Base-by-base conservation (phyloP, 73 alveolate species). In the Loxodes magnus region DNA sequence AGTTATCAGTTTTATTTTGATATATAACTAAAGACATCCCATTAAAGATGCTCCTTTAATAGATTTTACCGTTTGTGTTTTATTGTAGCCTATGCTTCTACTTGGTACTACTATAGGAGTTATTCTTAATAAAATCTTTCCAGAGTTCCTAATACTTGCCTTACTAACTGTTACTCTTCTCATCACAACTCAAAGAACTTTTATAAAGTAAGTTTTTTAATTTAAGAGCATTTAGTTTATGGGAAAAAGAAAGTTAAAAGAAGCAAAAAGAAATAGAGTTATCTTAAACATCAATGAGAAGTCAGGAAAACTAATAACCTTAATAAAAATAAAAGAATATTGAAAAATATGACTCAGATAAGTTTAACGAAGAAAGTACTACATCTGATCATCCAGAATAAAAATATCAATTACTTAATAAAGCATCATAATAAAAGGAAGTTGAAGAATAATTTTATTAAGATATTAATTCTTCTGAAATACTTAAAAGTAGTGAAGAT, bases 51-150 rank as follows among this genome's bases (percentile, higher is more conserved):
- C 20, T 12, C 43, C 43, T 33, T 1, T 33, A 1, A 12, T 51
- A 12, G 64, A 51, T 22, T 51, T 28, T 51, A 52, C 26, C 22
- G 27, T 51, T 12, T 44, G 26, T 4, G 49, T 29, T 51, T 31
- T 25, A 28, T 51, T 51, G 23, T 25, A 30, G 9, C 50, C 64
- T 24, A 6, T 23, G 26, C 31, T 51, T 28, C 25, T 55, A 25
- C 39, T 30, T 36, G 68, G 68, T 0, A 55, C 68, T 2, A 26
- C 55, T 24, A 41, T 55, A 4, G 68, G 68, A 2, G 68, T 55
- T 39, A 38, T 30, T 37, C 28, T 55, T 12, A 24, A 55, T 55
- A 10, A 19, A 3, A 41, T 41, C 28, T 55, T 55, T 15, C 68
- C 68, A 12, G 68, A 43, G 22, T 55, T 23, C 2, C 21, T 39